Evolutionary conservation across 768 basidiomycete genomes (phyloP).

Genomic region (Leccinum subgranulosum): DNA sequence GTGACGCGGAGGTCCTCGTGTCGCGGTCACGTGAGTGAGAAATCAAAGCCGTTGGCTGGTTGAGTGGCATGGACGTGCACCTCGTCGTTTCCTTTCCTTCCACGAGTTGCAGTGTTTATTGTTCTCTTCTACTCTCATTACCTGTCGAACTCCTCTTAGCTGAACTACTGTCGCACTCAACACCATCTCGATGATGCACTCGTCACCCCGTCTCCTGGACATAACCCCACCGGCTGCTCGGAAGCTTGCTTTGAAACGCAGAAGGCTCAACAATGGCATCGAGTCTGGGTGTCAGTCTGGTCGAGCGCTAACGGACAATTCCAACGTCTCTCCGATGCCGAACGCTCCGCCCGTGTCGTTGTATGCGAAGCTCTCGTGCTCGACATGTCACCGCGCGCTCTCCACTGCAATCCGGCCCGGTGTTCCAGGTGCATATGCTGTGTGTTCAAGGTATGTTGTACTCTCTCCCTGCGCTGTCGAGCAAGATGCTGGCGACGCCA

Average conservation of each 20-base stretch:
- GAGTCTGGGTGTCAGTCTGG: constrained; percentile 14
- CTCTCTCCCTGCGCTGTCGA: not conserved
- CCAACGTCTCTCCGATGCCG: constrained; percentile 10
- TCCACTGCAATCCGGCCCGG: constrained; percentile 18
- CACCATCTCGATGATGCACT: constrained; percentile 13
- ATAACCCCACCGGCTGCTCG: constrained; percentile 10
- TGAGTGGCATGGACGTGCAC: not conserved
- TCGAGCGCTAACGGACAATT: constrained; percentile 19
- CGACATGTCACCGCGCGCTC: constrained; percentile 29
- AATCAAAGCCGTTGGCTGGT: constrained; percentile 17
- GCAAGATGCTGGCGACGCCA: not conserved
- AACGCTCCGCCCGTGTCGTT: not conserved
- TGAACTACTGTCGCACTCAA: not conserved
- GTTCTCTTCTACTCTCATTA: not conserved
- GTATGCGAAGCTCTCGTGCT: constrained; percentile 23
- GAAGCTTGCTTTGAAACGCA: constrained; percentile 25
- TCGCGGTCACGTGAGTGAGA: constrained; percentile 25
- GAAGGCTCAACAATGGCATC: constrained; percentile 17
- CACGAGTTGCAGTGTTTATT: not conserved
- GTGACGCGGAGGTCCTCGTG: constrained; percentile 16
- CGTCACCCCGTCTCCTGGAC: constrained; percentile 12
- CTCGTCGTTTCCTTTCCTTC: not conserved
- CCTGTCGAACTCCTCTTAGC: not conserved
- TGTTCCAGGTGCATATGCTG: constrained; percentile 1
- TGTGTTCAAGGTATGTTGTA: constrained; percentile 23